Percentiles rank a stretch among this genome's conserved stretches.
These are phyloP conservation scores for Chlamydomonas asymmetrica DNA, from an alignment of 139 green algal genomes.

Conservation along the genomic window DNA sequence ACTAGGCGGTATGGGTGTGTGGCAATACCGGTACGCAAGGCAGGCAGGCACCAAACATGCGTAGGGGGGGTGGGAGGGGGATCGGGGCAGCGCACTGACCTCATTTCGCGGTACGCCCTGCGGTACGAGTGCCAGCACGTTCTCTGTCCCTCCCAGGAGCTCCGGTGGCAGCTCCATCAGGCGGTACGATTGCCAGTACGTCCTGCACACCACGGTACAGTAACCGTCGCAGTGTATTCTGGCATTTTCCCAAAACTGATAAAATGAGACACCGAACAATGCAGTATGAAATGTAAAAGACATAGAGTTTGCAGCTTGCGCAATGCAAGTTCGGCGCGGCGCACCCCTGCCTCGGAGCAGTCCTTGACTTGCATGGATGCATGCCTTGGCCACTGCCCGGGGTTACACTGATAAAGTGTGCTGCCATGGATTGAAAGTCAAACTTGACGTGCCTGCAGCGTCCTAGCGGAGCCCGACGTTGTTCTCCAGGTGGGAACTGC, in stretches of 20 bases:
- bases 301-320: no score
- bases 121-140: constrained; percentile 17
- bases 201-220: neutral
- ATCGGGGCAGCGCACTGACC: neutral
- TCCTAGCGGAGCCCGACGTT: no score
- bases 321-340: no score
- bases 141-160: neutral
- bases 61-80: neutral
- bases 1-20: constrained; percentile 14
- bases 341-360: no score
- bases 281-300: no score
- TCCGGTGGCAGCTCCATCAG: constrained; percentile 19
- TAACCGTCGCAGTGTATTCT: no score
- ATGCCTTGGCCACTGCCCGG: no score
- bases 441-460: no score
- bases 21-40: neutral
- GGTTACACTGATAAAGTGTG: no score
- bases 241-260: neutral
- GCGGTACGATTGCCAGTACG: constrained; percentile 28
- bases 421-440: no score
- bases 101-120: constrained; percentile 5
- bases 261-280: neutral
- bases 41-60: neutral
- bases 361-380: no score
- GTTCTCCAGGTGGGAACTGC: no score